A percentile compares a stretch with the other conserved stretches of the same genome.
phyloP scores from a whole-genome alignment of 2,329 filamentous ascomycete species.

The Aspergillus sp. region DNA sequence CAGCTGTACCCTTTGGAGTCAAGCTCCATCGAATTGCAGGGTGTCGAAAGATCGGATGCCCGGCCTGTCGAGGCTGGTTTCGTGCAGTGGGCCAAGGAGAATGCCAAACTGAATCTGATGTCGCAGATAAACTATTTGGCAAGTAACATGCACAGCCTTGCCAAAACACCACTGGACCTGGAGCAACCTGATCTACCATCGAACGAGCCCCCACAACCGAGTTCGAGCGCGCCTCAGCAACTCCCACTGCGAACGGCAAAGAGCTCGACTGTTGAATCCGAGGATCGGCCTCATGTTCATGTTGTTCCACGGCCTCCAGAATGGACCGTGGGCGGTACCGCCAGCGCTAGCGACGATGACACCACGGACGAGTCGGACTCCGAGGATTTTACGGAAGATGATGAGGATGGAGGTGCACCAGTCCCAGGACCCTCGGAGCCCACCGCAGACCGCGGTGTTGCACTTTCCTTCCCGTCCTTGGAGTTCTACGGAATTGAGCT shows the following conservation, averaged over 20 bases:
- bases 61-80: constrained; percentile 59
- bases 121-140: constrained; percentile 66
- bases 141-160: constrained; percentile 60
- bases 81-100: constrained; percentile 46
- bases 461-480: constrained; percentile 66
- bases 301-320: constrained; percentile 69
- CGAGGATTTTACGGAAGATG: constrained; percentile 34
- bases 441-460: constrained; percentile 57
- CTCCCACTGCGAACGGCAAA: constrained; percentile 9
- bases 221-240: constrained; percentile 8
- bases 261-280: constrained; percentile 9
- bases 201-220: constrained; percentile 5
- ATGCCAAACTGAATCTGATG: constrained; percentile 56
- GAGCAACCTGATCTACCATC: constrained; percentile 6
- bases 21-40: constrained; percentile 56
- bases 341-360: constrained; percentile 26
- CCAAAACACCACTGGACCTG: constrained; percentile 42
- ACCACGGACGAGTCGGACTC: constrained; percentile 36
- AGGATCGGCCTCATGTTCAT: constrained; percentile 56
- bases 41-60: constrained; percentile 51
- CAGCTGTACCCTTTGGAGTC: constrained; percentile 61
- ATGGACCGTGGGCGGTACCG: constrained; percentile 45
- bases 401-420: constrained; percentile 30
- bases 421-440: constrained; percentile 28
- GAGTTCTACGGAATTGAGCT: constrained; percentile 71